Evolutionary conservation across 192 early-diverging fungal genomes (phyloP).

Genomic region (Obelidium mucronatum): DNA sequence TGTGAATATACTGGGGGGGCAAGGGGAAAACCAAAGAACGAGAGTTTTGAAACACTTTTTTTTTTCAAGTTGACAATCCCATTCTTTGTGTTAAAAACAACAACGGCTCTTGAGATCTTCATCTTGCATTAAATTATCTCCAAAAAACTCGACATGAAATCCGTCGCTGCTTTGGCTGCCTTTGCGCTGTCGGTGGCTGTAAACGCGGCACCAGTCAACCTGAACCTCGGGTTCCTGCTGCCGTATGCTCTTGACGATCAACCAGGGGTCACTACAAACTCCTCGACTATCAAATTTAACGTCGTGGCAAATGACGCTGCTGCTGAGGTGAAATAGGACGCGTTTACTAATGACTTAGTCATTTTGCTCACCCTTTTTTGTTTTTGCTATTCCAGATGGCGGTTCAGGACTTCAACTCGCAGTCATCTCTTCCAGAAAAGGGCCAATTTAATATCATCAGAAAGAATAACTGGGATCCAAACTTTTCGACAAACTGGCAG

Average conservation of each 20-base stretch:
- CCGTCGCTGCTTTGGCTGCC: background rate
- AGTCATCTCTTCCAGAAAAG: background rate
- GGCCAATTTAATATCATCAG: constrained; percentile 29
- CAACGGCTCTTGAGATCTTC: background rate
- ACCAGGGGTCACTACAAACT: constrained; percentile 1
- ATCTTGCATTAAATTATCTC: background rate
- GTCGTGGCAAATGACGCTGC: constrained; percentile 13
- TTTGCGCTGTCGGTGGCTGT: background rate
- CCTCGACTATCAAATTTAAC: constrained; percentile 23
- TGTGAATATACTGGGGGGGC: no score
- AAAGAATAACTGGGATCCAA: constrained; percentile 39
- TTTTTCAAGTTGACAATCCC: background rate
- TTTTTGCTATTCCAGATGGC: constrained; percentile 13
- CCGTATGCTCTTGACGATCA: constrained; percentile 32
- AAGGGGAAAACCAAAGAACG: no score
- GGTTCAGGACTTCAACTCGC: constrained; percentile 24
- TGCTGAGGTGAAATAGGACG: background rate
- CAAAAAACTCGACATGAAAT: background rate
- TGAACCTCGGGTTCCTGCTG: constrained; percentile 32
- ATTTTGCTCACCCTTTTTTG: background rate
- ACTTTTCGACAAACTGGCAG: constrained; percentile 24
- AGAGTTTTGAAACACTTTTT: no score
- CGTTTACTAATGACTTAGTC: background rate
- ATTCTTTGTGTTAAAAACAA: no score
- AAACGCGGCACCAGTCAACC: background rate